Evolutionary conservation across 305 asterid species (phyloP).

Genomic region (Solanum hybrid): DNA sequence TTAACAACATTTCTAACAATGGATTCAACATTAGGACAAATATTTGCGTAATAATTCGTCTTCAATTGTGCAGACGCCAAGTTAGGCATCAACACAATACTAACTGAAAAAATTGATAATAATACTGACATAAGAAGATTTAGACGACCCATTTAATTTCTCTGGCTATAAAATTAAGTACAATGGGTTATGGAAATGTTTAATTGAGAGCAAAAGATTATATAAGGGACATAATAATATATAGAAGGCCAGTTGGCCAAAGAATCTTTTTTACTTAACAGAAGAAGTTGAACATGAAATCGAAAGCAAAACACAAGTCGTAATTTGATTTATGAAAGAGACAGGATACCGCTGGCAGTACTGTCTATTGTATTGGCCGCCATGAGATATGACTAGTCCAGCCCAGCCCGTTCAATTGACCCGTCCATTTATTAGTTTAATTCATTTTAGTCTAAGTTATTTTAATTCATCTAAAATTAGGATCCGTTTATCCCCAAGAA

Average conservation of each 20-base stretch:
- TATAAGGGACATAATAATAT: not conserved
- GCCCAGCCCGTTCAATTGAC: not conserved
- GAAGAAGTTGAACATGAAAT: not conserved
- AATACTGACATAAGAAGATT: not conserved
- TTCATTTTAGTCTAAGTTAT: not conserved
- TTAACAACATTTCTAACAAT: conserved; percentile 50
- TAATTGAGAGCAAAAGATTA: not conserved
- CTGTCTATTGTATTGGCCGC: not conserved
- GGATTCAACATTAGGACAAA: conserved; percentile 74
- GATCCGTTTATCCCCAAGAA: fast-evolving
- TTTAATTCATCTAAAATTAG: not conserved
- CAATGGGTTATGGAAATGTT: not conserved
- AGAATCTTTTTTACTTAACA: conserved; percentile 12
- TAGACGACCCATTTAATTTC: conserved; percentile 19
- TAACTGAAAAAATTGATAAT: conserved; percentile 18
- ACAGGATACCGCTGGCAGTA: not conserved
- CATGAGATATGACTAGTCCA: not conserved
- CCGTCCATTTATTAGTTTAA: not conserved
- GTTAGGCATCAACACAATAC: conserved; percentile 16
- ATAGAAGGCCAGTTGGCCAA: conserved; percentile 22
- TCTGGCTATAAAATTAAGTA: not conserved
- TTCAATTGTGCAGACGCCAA: conserved; percentile 48
- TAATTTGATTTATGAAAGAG: conserved; percentile 5
- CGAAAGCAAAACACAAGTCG: not conserved
- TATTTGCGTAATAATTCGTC: conserved; percentile 37